Conservation (phyloP, 179 eudicot species). For the Drosera spatulata region DNA sequence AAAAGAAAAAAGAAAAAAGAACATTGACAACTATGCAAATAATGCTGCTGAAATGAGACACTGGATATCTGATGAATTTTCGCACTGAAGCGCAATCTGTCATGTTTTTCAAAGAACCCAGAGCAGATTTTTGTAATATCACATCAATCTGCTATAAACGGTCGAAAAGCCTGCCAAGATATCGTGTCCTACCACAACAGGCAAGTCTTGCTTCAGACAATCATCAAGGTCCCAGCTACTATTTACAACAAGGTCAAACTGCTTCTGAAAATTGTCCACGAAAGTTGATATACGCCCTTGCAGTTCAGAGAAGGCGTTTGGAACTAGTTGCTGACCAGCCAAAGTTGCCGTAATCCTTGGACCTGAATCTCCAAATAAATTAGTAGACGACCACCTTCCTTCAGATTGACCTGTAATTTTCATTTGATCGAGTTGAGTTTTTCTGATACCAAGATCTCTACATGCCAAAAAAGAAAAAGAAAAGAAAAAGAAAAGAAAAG, state of each 20-base stretch:
- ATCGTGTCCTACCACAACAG: constrained; percentile 67
- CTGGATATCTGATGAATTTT: too few species aligned
- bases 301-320: constrained; percentile 42
- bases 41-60: too few species aligned
- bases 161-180: background rate
- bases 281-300: constrained; percentile 41
- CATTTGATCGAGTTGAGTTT: background rate
- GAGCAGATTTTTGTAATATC: too few species aligned
- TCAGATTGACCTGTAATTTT: constrained; percentile 39
- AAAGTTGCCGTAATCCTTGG: constrained; percentile 36
- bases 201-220: constrained; percentile 65
- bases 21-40: too few species aligned
- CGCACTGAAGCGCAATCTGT: too few species aligned
- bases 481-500: too few species aligned
- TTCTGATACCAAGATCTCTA: background rate
- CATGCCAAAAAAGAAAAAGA: too few species aligned
- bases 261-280: constrained; percentile 56
- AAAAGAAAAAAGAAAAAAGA: background rate
- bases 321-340: constrained; percentile 40
- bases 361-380: constrained; percentile 37
- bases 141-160: background rate
- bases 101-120: too few species aligned
- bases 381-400: constrained; percentile 31
- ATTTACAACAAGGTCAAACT: constrained; percentile 55
- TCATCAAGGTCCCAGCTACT: constrained; percentile 88